Base-by-base conservation (phyloP, 2,329 filamentous ascomycete genomes). In the Rasamsonia emersonii region DNA sequence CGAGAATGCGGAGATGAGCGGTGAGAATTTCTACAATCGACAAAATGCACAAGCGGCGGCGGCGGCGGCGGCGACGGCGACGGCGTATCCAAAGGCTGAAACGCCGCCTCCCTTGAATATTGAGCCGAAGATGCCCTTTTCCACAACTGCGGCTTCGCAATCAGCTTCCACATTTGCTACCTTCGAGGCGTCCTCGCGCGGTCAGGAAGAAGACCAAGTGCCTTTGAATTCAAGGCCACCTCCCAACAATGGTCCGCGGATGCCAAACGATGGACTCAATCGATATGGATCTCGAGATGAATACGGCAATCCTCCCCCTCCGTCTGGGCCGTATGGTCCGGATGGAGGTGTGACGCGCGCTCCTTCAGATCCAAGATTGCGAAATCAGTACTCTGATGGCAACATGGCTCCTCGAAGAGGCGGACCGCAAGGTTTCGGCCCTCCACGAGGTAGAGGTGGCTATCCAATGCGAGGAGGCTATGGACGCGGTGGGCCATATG, bases 1-100 rank as follows among this genome's bases (percentile, higher is more conserved):
- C 2, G 83, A 93, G 58, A 94, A 96, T 54, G 85, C 88, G 5
- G 88, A 96, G 55, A 96, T 96, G 88, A 96, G 84, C 54, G 89
- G 89, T 17, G 79, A 91, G 49, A 91, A 88, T 52, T 95, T 82
- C 56, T 95, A 93, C 60, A 82, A 79, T 49, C 72, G 79, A 37
- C 61, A 71, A 46, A 54, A 59, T 44, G 57, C 57, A 13, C 47
- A 53, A 18, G 47, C 56, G 18, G 42, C 51, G 11, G 42, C 50
- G 28, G 37, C 51, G 24, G 49, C 46, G 26, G 16, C 47, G 13
- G 34, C 37, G 18, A 26, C 24, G 7, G 24, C 11, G 5, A 11
- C 11, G 7, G 6, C 6, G 7, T 32, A 25, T 40, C 47, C 36
- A 42, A 53, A 65, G 44, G 67, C 70, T 4, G 70, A 74, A 37